Conservation (phyloP, 208 protist species). For the Herpetomonas samuelpessoai region DNA sequence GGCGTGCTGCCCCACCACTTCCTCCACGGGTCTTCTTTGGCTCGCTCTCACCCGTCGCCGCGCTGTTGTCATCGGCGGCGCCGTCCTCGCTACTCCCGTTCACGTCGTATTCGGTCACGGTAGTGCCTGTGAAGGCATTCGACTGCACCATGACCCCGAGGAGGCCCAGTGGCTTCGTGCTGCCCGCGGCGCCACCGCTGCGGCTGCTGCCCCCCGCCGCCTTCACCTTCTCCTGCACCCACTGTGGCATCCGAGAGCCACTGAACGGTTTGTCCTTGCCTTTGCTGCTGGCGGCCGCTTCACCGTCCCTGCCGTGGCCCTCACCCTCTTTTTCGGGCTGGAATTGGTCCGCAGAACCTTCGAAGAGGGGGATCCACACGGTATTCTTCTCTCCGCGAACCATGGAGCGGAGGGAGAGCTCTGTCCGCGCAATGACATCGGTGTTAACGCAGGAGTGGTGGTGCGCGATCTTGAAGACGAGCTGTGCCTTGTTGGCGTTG, state of each 20-base stretch:
- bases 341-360: not conserved
- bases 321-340: not conserved
- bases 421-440: conserved; percentile 34
- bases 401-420: conserved; percentile 53
- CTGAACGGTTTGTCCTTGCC: not conserved
- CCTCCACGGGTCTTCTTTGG: conserved; percentile 1
- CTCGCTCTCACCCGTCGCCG: conserved; percentile 13
- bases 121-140: conserved; percentile 55
- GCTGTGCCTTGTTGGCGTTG: conserved; percentile 29
- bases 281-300: not conserved
- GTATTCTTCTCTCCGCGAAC: conserved; percentile 62
- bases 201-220: conserved; percentile 22
- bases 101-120: conserved; percentile 37
- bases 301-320: conserved; percentile 2
- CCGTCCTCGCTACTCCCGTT: not conserved
- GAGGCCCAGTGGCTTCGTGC: conserved; percentile 19
- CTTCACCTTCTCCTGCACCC: conserved; percentile 18
- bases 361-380: conserved; percentile 63
- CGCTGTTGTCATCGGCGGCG: conserved; percentile 5
- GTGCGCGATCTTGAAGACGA: conserved; percentile 62
- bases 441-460: conserved; percentile 31
- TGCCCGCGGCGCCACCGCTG: not conserved
- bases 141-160: conserved; percentile 74
- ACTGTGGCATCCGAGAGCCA: not conserved
- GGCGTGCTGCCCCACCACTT: not conserved